phyloP scores from a whole-genome alignment of 306 rosid genomes.

The Vigna reflexopilosa region DNA sequence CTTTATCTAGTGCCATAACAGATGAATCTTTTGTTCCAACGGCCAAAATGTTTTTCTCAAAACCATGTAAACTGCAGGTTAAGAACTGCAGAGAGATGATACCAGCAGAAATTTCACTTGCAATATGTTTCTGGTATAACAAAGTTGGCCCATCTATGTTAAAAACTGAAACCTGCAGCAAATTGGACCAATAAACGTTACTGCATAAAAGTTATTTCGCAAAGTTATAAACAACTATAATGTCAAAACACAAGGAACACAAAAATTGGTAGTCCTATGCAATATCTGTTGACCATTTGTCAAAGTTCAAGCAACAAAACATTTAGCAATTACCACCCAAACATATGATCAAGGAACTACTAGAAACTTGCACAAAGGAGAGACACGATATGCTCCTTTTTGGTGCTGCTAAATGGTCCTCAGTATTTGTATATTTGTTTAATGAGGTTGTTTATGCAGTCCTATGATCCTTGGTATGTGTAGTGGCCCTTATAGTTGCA shows the following conservation, averaged over 20 bases:
- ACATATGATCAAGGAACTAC: not conserved
- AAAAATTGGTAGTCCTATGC: not conserved
- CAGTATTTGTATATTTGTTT: not conserved
- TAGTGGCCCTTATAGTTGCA: not conserved
- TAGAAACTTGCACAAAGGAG: constrained; percentile 15
- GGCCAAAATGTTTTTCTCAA: constrained; percentile 72
- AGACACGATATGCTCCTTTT: not conserved
- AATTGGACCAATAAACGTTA: constrained; percentile 35
- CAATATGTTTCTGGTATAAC: constrained; percentile 71
- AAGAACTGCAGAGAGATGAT: constrained; percentile 78
- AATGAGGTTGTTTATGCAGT: not conserved
- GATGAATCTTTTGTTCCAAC: constrained; percentile 87
- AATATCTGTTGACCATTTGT: constrained; percentile 12
- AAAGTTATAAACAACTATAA: constrained; percentile 36
- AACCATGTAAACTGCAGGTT: constrained; percentile 76
- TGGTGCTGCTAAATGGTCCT: constrained; percentile 10
- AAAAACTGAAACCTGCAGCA: constrained; percentile 76
- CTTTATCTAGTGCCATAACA: constrained; percentile 75
- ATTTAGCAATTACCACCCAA: constrained; percentile 12
- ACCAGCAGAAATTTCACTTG: constrained; percentile 81
- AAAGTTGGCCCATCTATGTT: constrained; percentile 70
- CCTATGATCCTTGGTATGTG: not conserved
- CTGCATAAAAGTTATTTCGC: constrained; percentile 6
- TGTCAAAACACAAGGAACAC: constrained; percentile 30
- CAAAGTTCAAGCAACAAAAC: constrained; percentile 21